phyloP scores from a whole-genome alignment of 164 flowering plant species.

The Magnolia sinica region DNA sequence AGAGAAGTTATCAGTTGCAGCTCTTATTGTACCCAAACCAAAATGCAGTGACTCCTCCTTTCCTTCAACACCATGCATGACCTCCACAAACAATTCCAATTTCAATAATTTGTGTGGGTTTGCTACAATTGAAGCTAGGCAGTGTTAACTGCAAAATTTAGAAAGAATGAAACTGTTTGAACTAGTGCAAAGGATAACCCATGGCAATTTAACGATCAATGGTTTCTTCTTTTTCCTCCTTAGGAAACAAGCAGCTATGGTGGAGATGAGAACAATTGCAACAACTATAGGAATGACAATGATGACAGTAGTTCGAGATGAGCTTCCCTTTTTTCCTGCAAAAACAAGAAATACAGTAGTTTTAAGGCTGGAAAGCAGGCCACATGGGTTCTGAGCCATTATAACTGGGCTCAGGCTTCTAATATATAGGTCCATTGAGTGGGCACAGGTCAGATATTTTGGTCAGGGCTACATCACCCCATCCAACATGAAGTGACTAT shows the following conservation, averaged over 20 bases:
- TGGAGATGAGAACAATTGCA: background rate
- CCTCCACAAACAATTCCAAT: background rate
- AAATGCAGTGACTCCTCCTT: background rate
- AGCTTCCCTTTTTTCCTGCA: background rate
- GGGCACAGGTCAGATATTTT: no score
- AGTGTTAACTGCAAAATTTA: background rate
- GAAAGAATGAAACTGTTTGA: no score
- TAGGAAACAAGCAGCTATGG: background rate
- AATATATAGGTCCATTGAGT: no score
- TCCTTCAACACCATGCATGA: background rate
- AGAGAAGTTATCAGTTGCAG: slow-evolving; percentile 14
- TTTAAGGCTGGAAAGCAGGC: background rate
- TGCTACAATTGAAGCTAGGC: background rate
- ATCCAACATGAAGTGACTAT: no score
- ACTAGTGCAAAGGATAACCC: no score
- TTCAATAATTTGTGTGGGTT: background rate
- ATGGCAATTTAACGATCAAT: background rate
- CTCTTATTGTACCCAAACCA: background rate
- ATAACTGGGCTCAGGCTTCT: no score
- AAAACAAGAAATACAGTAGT: background rate
- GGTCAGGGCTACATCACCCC: no score
- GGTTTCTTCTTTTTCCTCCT: background rate
- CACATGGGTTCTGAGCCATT: no score
- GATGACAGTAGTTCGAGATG: background rate
- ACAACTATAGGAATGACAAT: background rate